Conservation (phyloP, 2,329 filamentous ascomycete species). For the Eutypa lata region DNA sequence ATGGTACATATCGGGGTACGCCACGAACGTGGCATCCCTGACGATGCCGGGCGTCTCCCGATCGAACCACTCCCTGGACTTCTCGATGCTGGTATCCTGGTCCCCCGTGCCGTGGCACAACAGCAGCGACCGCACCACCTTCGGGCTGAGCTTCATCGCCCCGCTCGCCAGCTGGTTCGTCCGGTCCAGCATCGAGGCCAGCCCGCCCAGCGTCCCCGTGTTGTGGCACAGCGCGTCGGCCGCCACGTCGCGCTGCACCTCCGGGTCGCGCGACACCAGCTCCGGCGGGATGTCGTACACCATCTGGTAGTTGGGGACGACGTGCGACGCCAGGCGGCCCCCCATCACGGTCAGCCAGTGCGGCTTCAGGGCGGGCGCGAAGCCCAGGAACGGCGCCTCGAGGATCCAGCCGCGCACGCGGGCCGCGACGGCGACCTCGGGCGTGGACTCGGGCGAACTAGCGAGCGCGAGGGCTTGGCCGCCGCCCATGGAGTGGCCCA, state of each 20-base stretch:
- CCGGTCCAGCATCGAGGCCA: slow-evolving; percentile 75
- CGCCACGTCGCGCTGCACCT: slow-evolving; percentile 56
- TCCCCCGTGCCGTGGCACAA: slow-evolving; percentile 77
- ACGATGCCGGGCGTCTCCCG: slow-evolving; percentile 42
- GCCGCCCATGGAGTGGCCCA: slow-evolving; percentile 92
- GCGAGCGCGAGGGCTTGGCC: slow-evolving; percentile 67
- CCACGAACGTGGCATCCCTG: slow-evolving; percentile 67
- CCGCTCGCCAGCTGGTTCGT: slow-evolving; percentile 58
- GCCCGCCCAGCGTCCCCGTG: slow-evolving; percentile 79
- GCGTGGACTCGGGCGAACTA: slow-evolving; percentile 46
- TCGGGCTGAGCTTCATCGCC: slow-evolving; percentile 45
- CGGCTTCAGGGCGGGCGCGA: slow-evolving; percentile 65
- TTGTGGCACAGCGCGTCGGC: slow-evolving; percentile 74
- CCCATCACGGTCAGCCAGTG: slow-evolving; percentile 58
- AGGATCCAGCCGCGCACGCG: slow-evolving; percentile 71
- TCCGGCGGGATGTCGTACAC: slow-evolving; percentile 61
- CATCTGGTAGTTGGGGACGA: slow-evolving; percentile 68
- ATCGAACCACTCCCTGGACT: slow-evolving; percentile 63
- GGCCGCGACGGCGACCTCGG: slow-evolving; percentile 51
- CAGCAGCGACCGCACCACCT: slow-evolving; percentile 61
- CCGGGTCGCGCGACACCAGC: slow-evolving; percentile 65
- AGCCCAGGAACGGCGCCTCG: slow-evolving; percentile 75
- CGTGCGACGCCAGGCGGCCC: slow-evolving; percentile 63
- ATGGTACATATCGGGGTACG: slow-evolving; percentile 77
- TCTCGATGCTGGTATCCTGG: slow-evolving; percentile 62